Evolutionary conservation across 2,329 filamentous ascomycete genomes (phyloP), one percentile per base, ranked within the genome.

Genomic region (Cordyceps farinosa): DNA sequence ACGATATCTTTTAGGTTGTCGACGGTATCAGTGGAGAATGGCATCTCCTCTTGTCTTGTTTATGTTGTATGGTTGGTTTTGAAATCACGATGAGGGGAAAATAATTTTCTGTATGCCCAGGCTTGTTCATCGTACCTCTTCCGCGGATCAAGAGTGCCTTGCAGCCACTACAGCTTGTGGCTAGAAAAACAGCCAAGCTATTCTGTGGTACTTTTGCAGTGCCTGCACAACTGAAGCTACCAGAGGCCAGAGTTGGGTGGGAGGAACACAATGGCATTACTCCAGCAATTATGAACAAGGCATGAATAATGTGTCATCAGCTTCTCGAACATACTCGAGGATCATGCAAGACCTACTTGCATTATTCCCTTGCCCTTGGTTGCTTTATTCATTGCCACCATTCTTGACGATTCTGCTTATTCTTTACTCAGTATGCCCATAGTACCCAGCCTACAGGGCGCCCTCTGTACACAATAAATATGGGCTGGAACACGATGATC

Each of bases 51-150:
- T 54, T 60, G 17, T 29, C 3, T 42, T 38, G 8, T 17, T 34
- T 29, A 9, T 22, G 5, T 38, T 22, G 32, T 17, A 22, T 22
- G 8, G 15, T 17, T 27, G 69, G 80, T 47, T 75, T 80, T 53
- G 71, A 66, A 22, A 73, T 75, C 56, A 78, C 73, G 65, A 81
- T 64, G 55, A 52, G 1, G 59, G 61, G 9, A 63, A 65, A 42
- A 71, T 69, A 59, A 40, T 11, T 48, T 48, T 17, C 2, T 3
- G 15, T 0, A 17, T 30, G 38, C 13, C 22, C 8, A 15, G 45
- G 15, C n/a, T 30, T 3, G 45, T 29, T 13, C 29, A 7, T 40
- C 5, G 3, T 40, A 40, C 38, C 38, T 13, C 38, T 40, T 40
- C 9, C 3, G 13, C 38, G 38, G 38, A 40, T 40, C 11, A 40